phyloP scores from a whole-genome alignment of 2,329 filamentous ascomycete genomes.

The Xylariaceae sp. region DNA sequence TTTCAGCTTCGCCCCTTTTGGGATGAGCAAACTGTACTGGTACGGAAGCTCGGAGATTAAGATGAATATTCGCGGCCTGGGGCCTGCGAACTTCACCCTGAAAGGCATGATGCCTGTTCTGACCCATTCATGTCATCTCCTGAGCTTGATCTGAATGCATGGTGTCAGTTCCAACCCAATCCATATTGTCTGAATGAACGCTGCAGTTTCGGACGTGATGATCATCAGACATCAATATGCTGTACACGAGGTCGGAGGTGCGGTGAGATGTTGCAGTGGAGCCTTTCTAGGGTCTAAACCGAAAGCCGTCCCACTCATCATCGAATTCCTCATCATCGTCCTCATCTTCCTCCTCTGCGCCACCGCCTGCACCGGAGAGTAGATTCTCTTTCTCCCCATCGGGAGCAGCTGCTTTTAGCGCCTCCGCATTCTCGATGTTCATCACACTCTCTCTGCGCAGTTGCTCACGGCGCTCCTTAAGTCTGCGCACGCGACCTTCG shows the following conservation, averaged over 20 bases:
- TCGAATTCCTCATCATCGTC: constrained; percentile 46
- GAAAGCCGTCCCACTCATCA: constrained; percentile 57
- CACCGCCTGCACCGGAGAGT: constrained; percentile 32
- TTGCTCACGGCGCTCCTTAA: constrained; percentile 68
- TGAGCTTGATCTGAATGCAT: not conserved
- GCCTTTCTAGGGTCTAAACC: constrained; percentile 37
- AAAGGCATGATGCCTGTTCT: too few relatives aligned
- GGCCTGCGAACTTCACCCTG: too few relatives aligned
- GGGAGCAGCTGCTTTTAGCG: constrained; percentile 29
- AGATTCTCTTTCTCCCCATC: constrained; percentile 27
- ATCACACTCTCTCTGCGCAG: constrained; percentile 40
- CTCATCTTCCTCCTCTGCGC: constrained; percentile 37
- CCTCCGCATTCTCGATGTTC: constrained; percentile 26
- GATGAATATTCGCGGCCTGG: too few relatives aligned
- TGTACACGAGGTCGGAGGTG: not conserved
- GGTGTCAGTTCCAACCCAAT: constrained; percentile 4
- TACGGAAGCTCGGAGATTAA: too few relatives aligned
- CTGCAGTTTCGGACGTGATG: not conserved
- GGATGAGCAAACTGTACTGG: too few relatives aligned
- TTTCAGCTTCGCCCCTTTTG: too few relatives aligned
- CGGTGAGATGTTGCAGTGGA: not conserved
- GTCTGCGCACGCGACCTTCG: constrained; percentile 61
- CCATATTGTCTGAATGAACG: not conserved
- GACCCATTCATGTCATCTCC: not conserved
- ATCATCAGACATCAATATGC: not conserved